These are phyloP conservation scores for Alternaria postmessia DNA, from an alignment of 2,329 filamentous ascomycete genomes.

Conservation along the genomic window DNA sequence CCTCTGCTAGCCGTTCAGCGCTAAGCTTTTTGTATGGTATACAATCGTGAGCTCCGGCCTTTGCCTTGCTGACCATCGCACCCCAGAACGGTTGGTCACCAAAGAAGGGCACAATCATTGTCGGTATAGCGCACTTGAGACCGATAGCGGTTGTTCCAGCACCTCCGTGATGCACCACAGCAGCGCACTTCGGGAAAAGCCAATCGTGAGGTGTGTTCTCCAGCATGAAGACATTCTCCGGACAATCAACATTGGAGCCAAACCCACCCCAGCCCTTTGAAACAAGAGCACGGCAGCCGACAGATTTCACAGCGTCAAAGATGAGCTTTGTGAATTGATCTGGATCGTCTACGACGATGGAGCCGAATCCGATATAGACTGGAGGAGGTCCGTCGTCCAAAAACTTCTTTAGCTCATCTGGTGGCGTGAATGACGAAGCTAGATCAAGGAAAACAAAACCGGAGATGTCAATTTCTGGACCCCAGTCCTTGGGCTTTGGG, in stretches of 20 bases:
- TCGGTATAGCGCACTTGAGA: conserved; percentile 74
- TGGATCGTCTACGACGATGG: conserved; percentile 77
- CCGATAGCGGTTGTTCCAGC: conserved; percentile 80
- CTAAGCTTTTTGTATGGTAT: conserved; percentile 74
- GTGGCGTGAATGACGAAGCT: conserved; percentile 68
- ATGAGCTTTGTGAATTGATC: conserved; percentile 74
- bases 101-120: conserved; percentile 81
- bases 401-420: conserved; percentile 58
- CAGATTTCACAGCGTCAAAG: conserved; percentile 70
- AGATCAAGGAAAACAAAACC: conserved; percentile 81
- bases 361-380: conserved; percentile 79
- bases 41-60: conserved; percentile 68
- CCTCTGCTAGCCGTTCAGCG: conserved; percentile 71
- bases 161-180: conserved; percentile 78
- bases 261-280: conserved; percentile 80
- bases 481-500: conserved; percentile 74
- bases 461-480: conserved; percentile 73
- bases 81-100: conserved; percentile 84
- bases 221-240: conserved; percentile 73
- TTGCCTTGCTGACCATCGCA: conserved; percentile 69
- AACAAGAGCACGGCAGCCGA: conserved; percentile 74
- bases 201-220: conserved; percentile 80
- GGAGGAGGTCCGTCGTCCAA: conserved; percentile 59
- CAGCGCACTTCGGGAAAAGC: conserved; percentile 73
- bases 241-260: conserved; percentile 60